These are phyloP conservation scores for Chenopodium quinoa DNA, from an alignment of 148 eudicot genomes.

Conservation along the genomic window DNA sequence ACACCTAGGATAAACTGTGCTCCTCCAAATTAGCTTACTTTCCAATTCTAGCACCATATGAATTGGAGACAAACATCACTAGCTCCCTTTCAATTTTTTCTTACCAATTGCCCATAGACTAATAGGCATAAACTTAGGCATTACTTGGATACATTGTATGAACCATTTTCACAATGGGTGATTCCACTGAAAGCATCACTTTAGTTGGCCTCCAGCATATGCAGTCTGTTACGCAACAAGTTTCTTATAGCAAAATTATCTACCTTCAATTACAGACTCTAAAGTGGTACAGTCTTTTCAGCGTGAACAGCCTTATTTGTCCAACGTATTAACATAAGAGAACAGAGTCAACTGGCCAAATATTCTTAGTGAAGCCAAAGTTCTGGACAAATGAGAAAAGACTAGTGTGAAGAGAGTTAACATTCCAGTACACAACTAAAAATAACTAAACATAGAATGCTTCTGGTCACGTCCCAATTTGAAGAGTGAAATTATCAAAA, in stretches of 20 bases:
- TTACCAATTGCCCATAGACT: not conserved
- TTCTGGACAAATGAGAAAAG: not conserved
- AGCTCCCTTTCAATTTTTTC: not conserved
- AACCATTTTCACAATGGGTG: slow-evolving; percentile 9
- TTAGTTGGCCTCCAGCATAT: slow-evolving; percentile 1
- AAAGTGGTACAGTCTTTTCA: not conserved
- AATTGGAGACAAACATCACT: not conserved
- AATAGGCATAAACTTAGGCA: slow-evolving; percentile 2
- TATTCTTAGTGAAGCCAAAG: slow-evolving; percentile 3
- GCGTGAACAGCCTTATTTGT: not conserved
- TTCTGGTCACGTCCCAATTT: not conserved
- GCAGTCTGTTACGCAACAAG: not conserved
- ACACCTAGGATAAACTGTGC: slow-evolving; percentile 6
- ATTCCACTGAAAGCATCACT: slow-evolving; percentile 8
- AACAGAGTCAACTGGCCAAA: not conserved
- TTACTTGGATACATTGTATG: not conserved
- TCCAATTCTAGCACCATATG: slow-evolving; percentile 1
- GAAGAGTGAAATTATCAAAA: not conserved
- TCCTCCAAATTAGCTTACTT: slow-evolving; percentile 6
- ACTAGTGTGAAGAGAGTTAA: not conserved
- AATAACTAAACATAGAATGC: not conserved
- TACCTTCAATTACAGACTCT: slow-evolving; percentile 6
- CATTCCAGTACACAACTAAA: not conserved
- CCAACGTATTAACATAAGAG: not conserved
- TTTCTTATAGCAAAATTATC: not conserved